A percentile compares a stretch with the other conserved stretches of the same genome.
Conservation (phyloP, 441 rosid genomes). For the Erodium moschatum region DNA sequence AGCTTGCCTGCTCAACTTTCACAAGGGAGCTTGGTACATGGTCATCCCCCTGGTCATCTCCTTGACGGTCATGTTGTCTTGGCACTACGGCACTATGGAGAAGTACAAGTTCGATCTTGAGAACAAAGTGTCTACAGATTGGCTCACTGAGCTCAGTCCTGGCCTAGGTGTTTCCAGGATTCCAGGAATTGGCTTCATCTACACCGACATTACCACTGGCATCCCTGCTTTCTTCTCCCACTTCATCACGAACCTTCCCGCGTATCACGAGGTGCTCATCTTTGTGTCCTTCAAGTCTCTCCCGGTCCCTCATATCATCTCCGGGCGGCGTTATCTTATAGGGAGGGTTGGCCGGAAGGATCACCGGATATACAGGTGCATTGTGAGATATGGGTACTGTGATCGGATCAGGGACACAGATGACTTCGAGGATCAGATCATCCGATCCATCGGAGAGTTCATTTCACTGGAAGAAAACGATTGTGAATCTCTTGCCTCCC, state of each 20-base stretch:
- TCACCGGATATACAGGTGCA: conserved; percentile 44
- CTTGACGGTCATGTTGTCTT: conserved; percentile 44
- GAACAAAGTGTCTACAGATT: conserved; percentile 54
- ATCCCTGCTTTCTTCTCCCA: conserved; percentile 65
- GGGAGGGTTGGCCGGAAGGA: conserved; percentile 48
- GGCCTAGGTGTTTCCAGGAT: conserved; percentile 56
- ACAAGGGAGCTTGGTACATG: conserved; percentile 51
- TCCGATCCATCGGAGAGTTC: conserved; percentile 45
- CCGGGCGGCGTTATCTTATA: conserved; percentile 36
- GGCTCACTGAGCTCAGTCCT: conserved; percentile 44
- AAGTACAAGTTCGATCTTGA: conserved; percentile 53
- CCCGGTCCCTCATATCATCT: conserved; percentile 40
- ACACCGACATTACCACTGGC: conserved; percentile 48
- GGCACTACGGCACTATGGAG: conserved; percentile 60
- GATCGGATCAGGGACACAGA: conserved; percentile 38
- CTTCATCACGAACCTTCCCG: conserved; percentile 54
- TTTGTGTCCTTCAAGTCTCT: conserved; percentile 58
- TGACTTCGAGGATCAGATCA: conserved; percentile 51
- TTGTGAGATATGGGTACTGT: conserved; percentile 51
- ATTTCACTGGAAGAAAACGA: conserved; percentile 43
- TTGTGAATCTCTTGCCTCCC: conserved; percentile 22
- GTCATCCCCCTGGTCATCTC: conserved; percentile 30
- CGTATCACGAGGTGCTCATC: conserved; percentile 56
- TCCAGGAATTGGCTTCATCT: conserved; percentile 50
- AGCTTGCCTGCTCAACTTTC: conserved; percentile 37